A percentile compares a stretch with the other conserved stretches of the same genome.
These are phyloP conservation scores for Ascocoryne sarcoides DNA, from an alignment of 2,329 filamentous ascomycete genomes.

Conservation along the genomic window DNA sequence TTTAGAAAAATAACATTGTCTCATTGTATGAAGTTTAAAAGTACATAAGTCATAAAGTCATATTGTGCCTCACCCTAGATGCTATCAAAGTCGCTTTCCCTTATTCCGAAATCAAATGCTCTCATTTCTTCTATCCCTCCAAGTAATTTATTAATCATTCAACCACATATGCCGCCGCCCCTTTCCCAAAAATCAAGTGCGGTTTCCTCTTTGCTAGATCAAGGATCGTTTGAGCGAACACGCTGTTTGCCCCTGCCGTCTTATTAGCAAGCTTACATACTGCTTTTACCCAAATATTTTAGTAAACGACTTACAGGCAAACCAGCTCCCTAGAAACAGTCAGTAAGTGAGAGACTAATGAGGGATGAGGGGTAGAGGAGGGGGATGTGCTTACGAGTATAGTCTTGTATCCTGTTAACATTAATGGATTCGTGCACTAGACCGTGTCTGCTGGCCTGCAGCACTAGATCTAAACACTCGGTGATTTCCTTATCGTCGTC, in stretches of 20 bases:
- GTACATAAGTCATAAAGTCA: too few species aligned
- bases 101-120: too few species aligned
- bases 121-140: too few species aligned
- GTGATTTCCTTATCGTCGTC: slow-evolving; percentile 76
- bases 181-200: slow-evolving; percentile 69
- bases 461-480: slow-evolving; percentile 63
- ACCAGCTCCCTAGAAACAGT: slow-evolving; percentile 60
- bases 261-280: too few species aligned
- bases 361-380: neutral
- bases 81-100: too few species aligned
- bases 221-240: slow-evolving; percentile 87
- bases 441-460: slow-evolving; percentile 66
- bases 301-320: slow-evolving; percentile 54
- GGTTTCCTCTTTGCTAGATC: slow-evolving; percentile 86
- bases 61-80: too few species aligned
- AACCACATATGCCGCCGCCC: slow-evolving; percentile 47
- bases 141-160: slow-evolving; percentile 19
- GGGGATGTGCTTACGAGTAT: slow-evolving; percentile 48
- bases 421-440: slow-evolving; percentile 89
- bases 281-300: too few species aligned
- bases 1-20: too few species aligned
- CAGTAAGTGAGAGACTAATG: neutral
- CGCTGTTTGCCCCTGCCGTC: slow-evolving; percentile 71
- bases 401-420: slow-evolving; percentile 59
- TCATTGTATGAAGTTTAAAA: too few species aligned